A percentile compares a stretch with the other conserved stretches of the same genome.
These are phyloP conservation scores for Purpureocillium takamizusanense DNA, from an alignment of 2,329 filamentous ascomycete genomes.

Conservation along the genomic window DNA sequence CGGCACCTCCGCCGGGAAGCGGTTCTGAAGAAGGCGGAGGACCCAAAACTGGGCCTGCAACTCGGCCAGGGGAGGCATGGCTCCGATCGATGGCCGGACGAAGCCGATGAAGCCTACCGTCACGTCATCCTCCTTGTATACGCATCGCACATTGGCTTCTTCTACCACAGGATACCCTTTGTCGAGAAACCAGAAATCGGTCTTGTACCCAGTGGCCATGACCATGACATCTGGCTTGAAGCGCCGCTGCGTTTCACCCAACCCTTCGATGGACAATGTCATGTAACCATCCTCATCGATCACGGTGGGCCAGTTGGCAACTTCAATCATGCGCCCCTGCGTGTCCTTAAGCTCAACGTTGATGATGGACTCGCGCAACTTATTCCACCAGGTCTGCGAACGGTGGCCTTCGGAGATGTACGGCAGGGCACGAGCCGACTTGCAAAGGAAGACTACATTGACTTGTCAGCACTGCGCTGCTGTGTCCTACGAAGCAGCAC, in stretches of 20 bases:
- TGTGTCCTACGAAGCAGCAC: not conserved
- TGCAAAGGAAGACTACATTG: constrained; percentile 35
- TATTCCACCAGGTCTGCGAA: constrained; percentile 20
- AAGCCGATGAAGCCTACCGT: constrained; percentile 38
- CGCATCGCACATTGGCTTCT: constrained; percentile 40
- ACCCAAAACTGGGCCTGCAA: constrained; percentile 40
- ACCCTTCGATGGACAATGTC: constrained; percentile 21
- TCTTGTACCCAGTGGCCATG: constrained; percentile 37
- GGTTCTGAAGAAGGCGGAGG: constrained; percentile 24
- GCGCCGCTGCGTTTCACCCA: constrained; percentile 11
- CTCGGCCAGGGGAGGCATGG: constrained; percentile 39
- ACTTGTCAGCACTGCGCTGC: not conserved
- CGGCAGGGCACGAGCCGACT: constrained; percentile 31
- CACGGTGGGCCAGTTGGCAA: constrained; percentile 31
- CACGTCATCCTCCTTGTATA: constrained; percentile 34
- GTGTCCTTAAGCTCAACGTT: constrained; percentile 30
- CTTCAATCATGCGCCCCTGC: constrained; percentile 28
- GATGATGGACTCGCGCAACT: constrained; percentile 26
- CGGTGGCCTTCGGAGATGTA: constrained; percentile 30
- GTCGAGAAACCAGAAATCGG: constrained; percentile 30
- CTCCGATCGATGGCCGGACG: constrained; percentile 33
- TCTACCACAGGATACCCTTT: constrained; percentile 30
- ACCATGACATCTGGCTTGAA: constrained; percentile 35
- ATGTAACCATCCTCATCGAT: constrained; percentile 28
- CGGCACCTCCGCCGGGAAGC: constrained; percentile 13